These are phyloP conservation scores for Boechera stricta DNA, from an alignment of 345 rosid genomes.

Conservation along the genomic window DNA sequence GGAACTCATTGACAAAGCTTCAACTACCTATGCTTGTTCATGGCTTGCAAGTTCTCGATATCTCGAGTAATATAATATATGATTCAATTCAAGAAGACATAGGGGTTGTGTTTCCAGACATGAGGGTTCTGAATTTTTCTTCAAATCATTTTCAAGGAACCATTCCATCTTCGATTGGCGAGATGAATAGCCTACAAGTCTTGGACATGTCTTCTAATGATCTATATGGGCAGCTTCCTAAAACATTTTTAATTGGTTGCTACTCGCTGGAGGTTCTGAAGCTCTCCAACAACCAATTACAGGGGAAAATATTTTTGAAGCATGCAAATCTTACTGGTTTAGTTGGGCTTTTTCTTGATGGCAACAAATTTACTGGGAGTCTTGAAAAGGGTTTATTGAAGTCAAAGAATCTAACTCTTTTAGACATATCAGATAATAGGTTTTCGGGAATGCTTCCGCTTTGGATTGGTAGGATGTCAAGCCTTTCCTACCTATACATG, in stretches of 20 bases:
- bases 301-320: constrained; percentile 11
- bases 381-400: constrained; percentile 15
- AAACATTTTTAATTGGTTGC: constrained; percentile 14
- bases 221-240: constrained; percentile 33
- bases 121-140: constrained; percentile 24
- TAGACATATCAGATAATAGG: constrained; percentile 31
- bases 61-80: constrained; percentile 29
- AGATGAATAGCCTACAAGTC: constrained; percentile 27
- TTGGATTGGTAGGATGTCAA: constrained; percentile 27
- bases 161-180: constrained; percentile 36
- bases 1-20: constrained; percentile 32
- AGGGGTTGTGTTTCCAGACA: constrained; percentile 33
- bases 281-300: constrained; percentile 35
- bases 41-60: constrained; percentile 34
- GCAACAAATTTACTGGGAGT: constrained; percentile 32
- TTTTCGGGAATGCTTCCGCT: constrained; percentile 3
- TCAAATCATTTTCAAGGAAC: constrained; percentile 32
- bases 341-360: constrained; percentile 17
- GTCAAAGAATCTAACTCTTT: constrained; percentile 1
- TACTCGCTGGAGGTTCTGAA: constrained; percentile 21
- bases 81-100: constrained; percentile 31
- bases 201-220: constrained; percentile 39
- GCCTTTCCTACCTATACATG: constrained; percentile 10
- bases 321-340: constrained; percentile 35
- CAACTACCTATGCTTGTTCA: constrained; percentile 31